Base-by-base conservation (phyloP, 805 yeast species). In the Ogataea allantospora region DNA sequence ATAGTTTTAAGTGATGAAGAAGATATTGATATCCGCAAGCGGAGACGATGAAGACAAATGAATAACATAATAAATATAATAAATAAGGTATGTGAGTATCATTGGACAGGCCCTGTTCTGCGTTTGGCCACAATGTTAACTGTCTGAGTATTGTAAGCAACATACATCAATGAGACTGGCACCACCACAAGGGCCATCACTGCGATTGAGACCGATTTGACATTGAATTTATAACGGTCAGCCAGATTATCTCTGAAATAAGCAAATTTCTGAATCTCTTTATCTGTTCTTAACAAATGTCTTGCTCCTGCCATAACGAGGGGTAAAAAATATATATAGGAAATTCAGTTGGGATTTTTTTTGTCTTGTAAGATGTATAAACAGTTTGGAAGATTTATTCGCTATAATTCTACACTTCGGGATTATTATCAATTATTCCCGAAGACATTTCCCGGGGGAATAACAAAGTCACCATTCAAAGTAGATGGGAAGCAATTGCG, bases 371-470 rank as follows among this genome's bases (percentile, higher is more conserved):
- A 18, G 8, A 30, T 36, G 34, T 27, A 35, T 21, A 30, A 19
- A 22, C 29, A 13, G 15, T 20, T 26, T 9, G n/a, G 24, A 26
- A 9, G 7, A 6, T 25, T 17, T 12, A n/a, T 18, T 8, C 14
- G 33, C 7, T 27, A 9, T 13, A 28, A 34, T 21, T 40, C 38
- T 4, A 34, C 31, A 11, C 7, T n/a, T 4, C 17, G 40, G 8
- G 66, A 67, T 33, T 81, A 67, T 54, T 89, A 79, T 58, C 60
- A 67, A 14, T 57, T 85, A 11, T 91, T 91, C 57, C 97, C 96
- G 0, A 68, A 74, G 51, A 78, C 88, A 0, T 80, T 87, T 44
- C 82, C 86, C 0, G 38, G 68, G 2, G 81, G 81, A 0, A 75
- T 80, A 2, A 88, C 83, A 1, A 42, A 50, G 1, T 80, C 80